Percentiles rank a stretch among this genome's conserved stretches.
Evolutionary conservation across 768 basidiomycete species (phyloP).

Genomic region (Rickenella mellea): DNA sequence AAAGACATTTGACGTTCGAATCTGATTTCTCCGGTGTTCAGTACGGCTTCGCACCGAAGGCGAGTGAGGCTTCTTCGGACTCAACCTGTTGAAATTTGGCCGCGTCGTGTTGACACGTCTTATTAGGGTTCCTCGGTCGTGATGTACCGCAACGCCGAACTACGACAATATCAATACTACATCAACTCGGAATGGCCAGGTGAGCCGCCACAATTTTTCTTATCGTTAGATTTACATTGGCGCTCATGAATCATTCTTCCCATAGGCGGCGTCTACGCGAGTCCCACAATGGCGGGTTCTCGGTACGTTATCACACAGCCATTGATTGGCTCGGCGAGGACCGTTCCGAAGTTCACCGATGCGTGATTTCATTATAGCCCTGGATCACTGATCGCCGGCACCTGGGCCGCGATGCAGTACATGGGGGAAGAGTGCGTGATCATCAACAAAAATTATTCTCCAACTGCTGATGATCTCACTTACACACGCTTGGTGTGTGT

Average conservation of each 20-base stretch:
- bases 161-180: conserved; percentile 82
- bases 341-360: neutral
- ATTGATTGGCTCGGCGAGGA: neutral
- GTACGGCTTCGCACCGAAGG: conserved; percentile 95
- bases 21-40: conserved; percentile 20
- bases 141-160: conserved; percentile 78
- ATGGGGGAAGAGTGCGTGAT: conserved; percentile 72
- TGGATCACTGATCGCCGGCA: conserved; percentile 86
- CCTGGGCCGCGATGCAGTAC: conserved; percentile 95
- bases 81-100: neutral
- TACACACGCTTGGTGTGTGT: neutral
- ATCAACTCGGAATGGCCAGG: conserved; percentile 75
- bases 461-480: neutral
- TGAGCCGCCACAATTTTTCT: conserved; percentile 17
- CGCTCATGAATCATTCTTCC: conserved; percentile 9
- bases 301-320: conserved; percentile 37
- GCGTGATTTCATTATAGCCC: conserved; percentile 52
- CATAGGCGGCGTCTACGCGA: conserved; percentile 80
- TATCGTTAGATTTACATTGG: neutral
- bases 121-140: conserved; percentile 81
- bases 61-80: conserved; percentile 14
- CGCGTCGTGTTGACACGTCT: conserved; percentile 1
- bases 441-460: neutral
- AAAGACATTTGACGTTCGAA: conserved; percentile 1
- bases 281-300: conserved; percentile 84